Evolutionary conservation across 345 rosid genomes (phyloP).

Genomic region (Ricinus communis): DNA sequence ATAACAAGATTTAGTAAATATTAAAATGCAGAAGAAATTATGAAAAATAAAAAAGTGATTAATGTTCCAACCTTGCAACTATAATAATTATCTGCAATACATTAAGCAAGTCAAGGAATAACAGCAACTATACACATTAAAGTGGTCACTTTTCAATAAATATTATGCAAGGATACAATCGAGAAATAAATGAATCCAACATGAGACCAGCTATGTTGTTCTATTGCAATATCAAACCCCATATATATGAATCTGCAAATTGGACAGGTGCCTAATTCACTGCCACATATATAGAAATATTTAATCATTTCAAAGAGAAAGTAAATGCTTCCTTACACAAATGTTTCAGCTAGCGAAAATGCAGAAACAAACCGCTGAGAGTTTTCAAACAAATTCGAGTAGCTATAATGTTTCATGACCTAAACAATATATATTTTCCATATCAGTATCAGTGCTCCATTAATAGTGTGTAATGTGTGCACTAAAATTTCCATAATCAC

Average conservation of each 20-base stretch:
- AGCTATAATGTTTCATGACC: conserved; percentile 97
- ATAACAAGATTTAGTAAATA: conserved; percentile 1
- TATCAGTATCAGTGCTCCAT: conserved; percentile 15
- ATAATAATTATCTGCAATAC: conserved; percentile 67
- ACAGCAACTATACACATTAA: conserved; percentile 24
- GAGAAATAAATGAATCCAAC: conserved; percentile 92
- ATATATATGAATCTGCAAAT: conserved; percentile 90
- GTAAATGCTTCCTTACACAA: conserved; percentile 51
- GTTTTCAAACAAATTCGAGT: conserved; percentile 84
- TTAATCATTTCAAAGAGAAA: conserved; percentile 11
- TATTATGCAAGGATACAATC: conserved; percentile 73
- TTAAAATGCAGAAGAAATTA: conserved; percentile 1
- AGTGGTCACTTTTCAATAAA: neutral
- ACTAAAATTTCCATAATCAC: neutral
- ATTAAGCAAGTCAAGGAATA: conserved; percentile 50
- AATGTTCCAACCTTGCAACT: conserved; percentile 61
- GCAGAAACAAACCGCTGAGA: conserved; percentile 92
- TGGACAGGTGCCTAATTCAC: conserved; percentile 19
- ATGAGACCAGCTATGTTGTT: conserved; percentile 98
- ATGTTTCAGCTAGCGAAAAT: conserved; percentile 96
- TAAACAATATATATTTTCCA: conserved; percentile 22
- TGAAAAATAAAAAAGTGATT: neutral
- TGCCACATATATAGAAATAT: conserved; percentile 7
- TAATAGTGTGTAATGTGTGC: neutral
- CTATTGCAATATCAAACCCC: conserved; percentile 99